These are phyloP conservation scores for Microbotryum lychnidis-dioicae DNA, from an alignment of 1,284 basidiomycete genomes.

Conservation along the genomic window DNA sequence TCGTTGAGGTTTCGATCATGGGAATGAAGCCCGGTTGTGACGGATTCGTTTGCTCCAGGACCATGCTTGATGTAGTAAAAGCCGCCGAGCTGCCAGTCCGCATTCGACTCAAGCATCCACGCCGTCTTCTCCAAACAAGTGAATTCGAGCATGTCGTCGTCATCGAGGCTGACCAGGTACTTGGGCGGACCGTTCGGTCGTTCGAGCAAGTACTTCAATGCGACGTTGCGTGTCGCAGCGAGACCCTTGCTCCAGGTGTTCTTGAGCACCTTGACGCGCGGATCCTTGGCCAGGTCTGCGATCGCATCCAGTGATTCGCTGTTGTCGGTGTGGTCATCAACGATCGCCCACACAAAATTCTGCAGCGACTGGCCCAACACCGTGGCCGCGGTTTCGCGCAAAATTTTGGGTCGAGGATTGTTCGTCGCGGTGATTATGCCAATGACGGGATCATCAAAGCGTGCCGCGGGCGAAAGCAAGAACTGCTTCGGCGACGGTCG, in stretches of 20 bases:
- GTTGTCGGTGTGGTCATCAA: slow-evolving; percentile 27
- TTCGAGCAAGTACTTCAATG: slow-evolving; percentile 15
- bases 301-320: slow-evolving; percentile 5
- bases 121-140: slow-evolving; percentile 30
- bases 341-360: slow-evolving; percentile 30
- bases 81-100: slow-evolving; percentile 27
- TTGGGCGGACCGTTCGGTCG: slow-evolving; percentile 4
- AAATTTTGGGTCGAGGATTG: slow-evolving; percentile 18
- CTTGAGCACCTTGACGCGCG: slow-evolving; percentile 21
- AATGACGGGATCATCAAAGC: slow-evolving; percentile 16
- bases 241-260: slow-evolving; percentile 21
- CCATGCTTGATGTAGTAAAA: slow-evolving; percentile 31
- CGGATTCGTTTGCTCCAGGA: slow-evolving; percentile 24
- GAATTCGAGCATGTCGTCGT: slow-evolving; percentile 31
- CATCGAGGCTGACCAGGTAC: slow-evolving; percentile 26
- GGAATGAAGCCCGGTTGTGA: slow-evolving; percentile 27
- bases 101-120: slow-evolving; percentile 31
- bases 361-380: slow-evolving; percentile 29
- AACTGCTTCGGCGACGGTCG: slow-evolving; percentile 27
- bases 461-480: slow-evolving; percentile 16
- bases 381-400: slow-evolving; percentile 22
- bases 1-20: slow-evolving; percentile 13
- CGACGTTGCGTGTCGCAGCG: slow-evolving; percentile 22
- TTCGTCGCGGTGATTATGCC: slow-evolving; percentile 30
- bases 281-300: slow-evolving; percentile 12